Base-by-base conservation (phyloP, 2,329 filamentous ascomycete species). In the Ilyonectria destructans region DNA sequence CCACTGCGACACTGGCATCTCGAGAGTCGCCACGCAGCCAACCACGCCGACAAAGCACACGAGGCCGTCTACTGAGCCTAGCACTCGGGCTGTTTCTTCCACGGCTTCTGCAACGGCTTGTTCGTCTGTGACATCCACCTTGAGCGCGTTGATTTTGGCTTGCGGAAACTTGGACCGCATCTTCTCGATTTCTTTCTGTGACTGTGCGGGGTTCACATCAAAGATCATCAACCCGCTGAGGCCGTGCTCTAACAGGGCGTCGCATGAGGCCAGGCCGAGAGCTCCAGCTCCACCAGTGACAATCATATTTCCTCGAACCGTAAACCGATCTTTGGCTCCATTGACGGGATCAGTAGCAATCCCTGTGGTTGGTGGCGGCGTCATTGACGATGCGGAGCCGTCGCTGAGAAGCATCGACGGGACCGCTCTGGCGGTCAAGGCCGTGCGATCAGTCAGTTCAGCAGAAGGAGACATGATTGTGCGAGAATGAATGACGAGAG, bases 241-340 rank as follows among this genome's bases (percentile, higher is more conserved):
- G 9, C 91, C 91, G 75, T 93, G 91, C 78, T 93, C 90, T 40
- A 93, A 87, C 17, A 93, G 84, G 2, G 91, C 91, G 62, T 84
- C 82, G 19, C 91, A 83, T 6, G 88, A 91, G 1, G 52, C 21
- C 2, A 69, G 48, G 15, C 69, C 72, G 26, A 74, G 54, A 5
- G 55, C 58, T 7, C 72, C 72, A 2, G 69, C 67, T 35, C 91
- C 91, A 19, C 91, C 91, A 0, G 91, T 92, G 13, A 93, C 85
- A 85, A 80, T 74, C 43, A 65, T 65, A 23, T 70, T 70, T 19
- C 68, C 68, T 15, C 43, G 37, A 37, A 70, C 65, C 1, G 61
- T 54, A 29, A 69, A 70, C 2, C 64, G 64, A 12, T 67, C 52
- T 21, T 37, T 67, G 26, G 64, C 64, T 26, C 64, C 58, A 19